Percentiles rank a stretch among this genome's conserved stretches.
These are phyloP conservation scores for Incumbomyces lentus DNA, from an alignment of 2,329 filamentous ascomycete genomes.

Conservation along the genomic window DNA sequence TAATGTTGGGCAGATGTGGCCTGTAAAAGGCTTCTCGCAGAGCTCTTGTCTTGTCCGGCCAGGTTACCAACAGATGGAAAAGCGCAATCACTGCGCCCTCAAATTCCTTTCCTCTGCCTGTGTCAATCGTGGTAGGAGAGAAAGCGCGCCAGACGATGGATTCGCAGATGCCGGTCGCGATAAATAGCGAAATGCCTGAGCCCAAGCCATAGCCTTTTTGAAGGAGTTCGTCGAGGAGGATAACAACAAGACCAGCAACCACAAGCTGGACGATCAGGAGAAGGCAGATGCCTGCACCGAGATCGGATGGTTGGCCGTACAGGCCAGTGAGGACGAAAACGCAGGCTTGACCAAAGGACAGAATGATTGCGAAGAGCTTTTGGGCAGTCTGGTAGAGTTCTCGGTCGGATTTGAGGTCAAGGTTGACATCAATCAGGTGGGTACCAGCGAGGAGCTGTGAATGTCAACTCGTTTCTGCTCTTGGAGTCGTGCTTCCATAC, in stretches of 20 bases:
- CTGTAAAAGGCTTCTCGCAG: constrained; percentile 98
- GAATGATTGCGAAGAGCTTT: constrained; percentile 96
- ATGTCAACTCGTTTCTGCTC: constrained; percentile 6
- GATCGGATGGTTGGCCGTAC: constrained; percentile 91
- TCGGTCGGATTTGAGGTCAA: constrained; percentile 98
- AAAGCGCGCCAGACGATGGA: constrained; percentile 99
- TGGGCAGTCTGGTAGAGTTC: constrained; percentile 99
- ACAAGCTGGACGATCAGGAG: constrained; percentile 96
- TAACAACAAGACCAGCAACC: constrained; percentile 94
- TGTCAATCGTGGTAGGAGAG: constrained; percentile 98
- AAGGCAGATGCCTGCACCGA: constrained; percentile 96
- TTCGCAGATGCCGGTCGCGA: constrained; percentile 99
- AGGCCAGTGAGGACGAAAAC: constrained; percentile 98
- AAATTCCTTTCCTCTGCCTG: constrained; percentile 95
- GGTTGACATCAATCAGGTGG: constrained; percentile 99
- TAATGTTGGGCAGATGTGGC: constrained; percentile 98
- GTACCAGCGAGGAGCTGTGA: constrained; percentile 81
- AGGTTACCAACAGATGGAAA: constrained; percentile 95
- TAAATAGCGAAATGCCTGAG: constrained; percentile 98
- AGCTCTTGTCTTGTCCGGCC: constrained; percentile 98
- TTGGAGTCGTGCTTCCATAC: constrained; percentile 25
- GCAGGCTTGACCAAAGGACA: constrained; percentile 93
- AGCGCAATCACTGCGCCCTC: constrained; percentile 97
- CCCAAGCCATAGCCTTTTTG: constrained; percentile 99
- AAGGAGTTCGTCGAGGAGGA: constrained; percentile 95